Evolutionary conservation across 1,284 basidiomycete genomes (phyloP).

Genomic region (Butyriboletus pseudospeciosus): DNA sequence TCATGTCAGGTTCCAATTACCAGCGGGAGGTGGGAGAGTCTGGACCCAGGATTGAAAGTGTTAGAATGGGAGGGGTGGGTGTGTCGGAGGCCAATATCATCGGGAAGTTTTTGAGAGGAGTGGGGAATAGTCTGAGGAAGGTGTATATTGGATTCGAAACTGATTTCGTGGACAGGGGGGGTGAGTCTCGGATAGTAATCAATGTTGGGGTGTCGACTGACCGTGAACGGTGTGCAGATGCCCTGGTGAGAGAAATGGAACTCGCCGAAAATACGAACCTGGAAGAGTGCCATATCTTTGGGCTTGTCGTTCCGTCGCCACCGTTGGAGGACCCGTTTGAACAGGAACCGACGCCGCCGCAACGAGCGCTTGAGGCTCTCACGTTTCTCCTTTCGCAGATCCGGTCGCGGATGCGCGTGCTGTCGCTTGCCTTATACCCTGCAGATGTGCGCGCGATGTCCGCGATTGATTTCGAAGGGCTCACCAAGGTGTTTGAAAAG

Average conservation of each 20-base stretch:
- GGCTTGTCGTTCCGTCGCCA: slow-evolving; percentile 31
- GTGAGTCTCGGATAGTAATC: slow-evolving; percentile 18
- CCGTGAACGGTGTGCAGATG: slow-evolving; percentile 12
- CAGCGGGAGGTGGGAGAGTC: slow-evolving; percentile 4
- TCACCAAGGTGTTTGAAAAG: slow-evolving; percentile 24
- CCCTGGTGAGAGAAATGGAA: slow-evolving; percentile 26
- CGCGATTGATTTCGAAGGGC: slow-evolving; percentile 30
- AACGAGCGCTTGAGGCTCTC: slow-evolving; percentile 18
- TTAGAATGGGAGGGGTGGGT: slow-evolving; percentile 30
- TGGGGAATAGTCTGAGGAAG: slow-evolving; percentile 22
- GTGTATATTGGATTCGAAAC: slow-evolving; percentile 30
- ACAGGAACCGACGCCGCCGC: slow-evolving; percentile 6
- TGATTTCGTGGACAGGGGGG: slow-evolving; percentile 30
- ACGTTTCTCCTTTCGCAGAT: slow-evolving; percentile 28
- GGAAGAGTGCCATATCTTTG: slow-evolving; percentile 32
- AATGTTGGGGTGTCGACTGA: slow-evolving; percentile 3
- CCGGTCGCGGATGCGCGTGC: slow-evolving; percentile 27
- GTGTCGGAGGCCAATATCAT: slow-evolving; percentile 24
- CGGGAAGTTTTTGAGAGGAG: slow-evolving; percentile 23
- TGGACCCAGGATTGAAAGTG: slow-evolving; percentile 17
- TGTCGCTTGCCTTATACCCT: slow-evolving; percentile 30
- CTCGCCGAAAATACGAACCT: slow-evolving; percentile 24
- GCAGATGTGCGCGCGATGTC: slow-evolving; percentile 30
- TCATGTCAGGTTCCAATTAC: slow-evolving; percentile 17
- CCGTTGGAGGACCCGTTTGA: slow-evolving; percentile 24